Percentiles rank a stretch among this genome's conserved stretches.
Conservation (phyloP, 768 basidiomycete species). For the Lactarius sp. region DNA sequence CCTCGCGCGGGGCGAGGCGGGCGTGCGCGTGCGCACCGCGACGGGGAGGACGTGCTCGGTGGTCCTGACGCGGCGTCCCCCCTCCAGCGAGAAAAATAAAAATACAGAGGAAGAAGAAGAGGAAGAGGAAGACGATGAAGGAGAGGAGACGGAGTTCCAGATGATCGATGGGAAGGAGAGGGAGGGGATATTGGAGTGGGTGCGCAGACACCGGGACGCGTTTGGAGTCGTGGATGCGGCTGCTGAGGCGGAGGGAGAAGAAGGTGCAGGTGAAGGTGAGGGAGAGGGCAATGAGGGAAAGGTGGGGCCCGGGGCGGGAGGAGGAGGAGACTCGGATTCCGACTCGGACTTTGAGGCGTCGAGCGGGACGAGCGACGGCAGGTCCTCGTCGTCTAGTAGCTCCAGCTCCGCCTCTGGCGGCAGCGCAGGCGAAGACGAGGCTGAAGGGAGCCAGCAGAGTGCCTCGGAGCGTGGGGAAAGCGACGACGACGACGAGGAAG, state of each 20-base stretch:
- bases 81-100: constrained; percentile 31
- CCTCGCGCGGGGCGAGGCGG: constrained; percentile 43
- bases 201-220: constrained; percentile 47
- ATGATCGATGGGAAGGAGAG: constrained; percentile 70
- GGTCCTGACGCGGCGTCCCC: constrained; percentile 35
- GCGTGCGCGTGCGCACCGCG: constrained; percentile 48
- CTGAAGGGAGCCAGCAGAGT: constrained; percentile 26
- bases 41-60: constrained; percentile 67
- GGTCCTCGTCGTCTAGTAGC: constrained; percentile 30
- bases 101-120: constrained; percentile 32
- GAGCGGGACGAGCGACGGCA: constrained; percentile 38
- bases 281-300: constrained; percentile 8
- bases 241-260: neutral
- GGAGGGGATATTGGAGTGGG: constrained; percentile 62
- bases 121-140: constrained; percentile 42
- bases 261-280: neutral
- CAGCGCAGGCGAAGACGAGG: constrained; percentile 6
- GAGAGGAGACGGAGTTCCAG: constrained; percentile 60
- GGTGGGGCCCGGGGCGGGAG: neutral
- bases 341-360: constrained; percentile 20
- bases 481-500: constrained; percentile 38
- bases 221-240: constrained; percentile 42
- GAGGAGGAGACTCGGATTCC: constrained; percentile 25
- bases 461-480: constrained; percentile 30
- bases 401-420: neutral